Evolutionary conservation across 805 yeast genomes (phyloP).

Genomic region (Wickerhamomyces alni): DNA sequence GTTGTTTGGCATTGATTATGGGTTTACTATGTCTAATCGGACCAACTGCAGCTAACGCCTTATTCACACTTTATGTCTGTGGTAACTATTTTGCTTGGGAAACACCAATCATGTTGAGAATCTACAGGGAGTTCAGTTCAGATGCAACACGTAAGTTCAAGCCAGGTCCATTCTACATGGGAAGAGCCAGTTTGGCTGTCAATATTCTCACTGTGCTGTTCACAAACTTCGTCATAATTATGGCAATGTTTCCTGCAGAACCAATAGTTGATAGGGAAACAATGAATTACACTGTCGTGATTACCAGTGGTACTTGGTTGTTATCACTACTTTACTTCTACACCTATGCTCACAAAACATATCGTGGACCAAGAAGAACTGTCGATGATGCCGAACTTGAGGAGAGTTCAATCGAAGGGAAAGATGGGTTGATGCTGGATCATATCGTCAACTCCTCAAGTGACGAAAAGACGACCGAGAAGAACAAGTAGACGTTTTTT

Average conservation of each 20-base stretch:
- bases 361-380: conserved; percentile 44
- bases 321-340: conserved; percentile 46
- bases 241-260: conserved; percentile 54
- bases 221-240: conserved; percentile 43
- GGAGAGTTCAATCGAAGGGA: background rate
- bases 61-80: conserved; percentile 57
- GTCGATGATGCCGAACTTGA: background rate
- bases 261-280: conserved; percentile 30
- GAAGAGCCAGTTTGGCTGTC: conserved; percentile 37
- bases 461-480: background rate
- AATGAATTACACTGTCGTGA: conserved; percentile 69
- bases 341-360: conserved; percentile 45
- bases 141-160: conserved; percentile 30
- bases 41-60: conserved; percentile 57
- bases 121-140: conserved; percentile 33
- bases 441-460: background rate
- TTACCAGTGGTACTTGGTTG: conserved; percentile 56
- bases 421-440: background rate
- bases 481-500: background rate
- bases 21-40: conserved; percentile 58
- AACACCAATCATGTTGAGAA: conserved; percentile 49
- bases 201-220: conserved; percentile 43
- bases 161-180: conserved; percentile 63
- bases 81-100: conserved; percentile 63
- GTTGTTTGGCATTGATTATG: conserved; percentile 40